A percentile compares a stretch with the other conserved stretches of the same genome.
phyloP scores from a whole-genome alignment of 768 basidiomycete species.

The Epithele typhae region DNA sequence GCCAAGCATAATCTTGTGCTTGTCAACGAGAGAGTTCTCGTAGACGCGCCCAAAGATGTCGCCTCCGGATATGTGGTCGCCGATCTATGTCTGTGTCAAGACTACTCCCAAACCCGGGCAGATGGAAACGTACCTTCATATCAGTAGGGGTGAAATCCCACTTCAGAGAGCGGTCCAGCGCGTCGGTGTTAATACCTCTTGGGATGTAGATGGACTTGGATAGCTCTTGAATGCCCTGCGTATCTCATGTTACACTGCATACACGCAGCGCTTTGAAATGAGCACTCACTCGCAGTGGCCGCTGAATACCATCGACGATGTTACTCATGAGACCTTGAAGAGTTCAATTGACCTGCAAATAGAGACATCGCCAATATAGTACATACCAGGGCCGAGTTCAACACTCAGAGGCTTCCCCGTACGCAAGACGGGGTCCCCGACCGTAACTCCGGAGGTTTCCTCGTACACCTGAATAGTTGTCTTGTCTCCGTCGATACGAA shows the following conservation, averaged over 20 bases:
- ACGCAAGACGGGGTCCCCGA: constrained; percentile 95
- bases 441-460: constrained; percentile 98
- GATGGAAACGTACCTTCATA: constrained; percentile 53
- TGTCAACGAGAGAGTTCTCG: constrained; percentile 94
- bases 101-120: constrained; percentile 10
- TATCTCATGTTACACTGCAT: constrained; percentile 10
- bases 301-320: constrained; percentile 96
- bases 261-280: not conserved
- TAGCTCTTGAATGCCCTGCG: constrained; percentile 85
- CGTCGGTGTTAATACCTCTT: constrained; percentile 96
- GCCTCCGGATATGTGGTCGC: constrained; percentile 96
- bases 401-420: constrained; percentile 98
- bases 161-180: constrained; percentile 78
- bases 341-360: too few relatives aligned
- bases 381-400: constrained; percentile 91
- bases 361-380: not conserved
- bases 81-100: constrained; percentile 51
- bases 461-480: constrained; percentile 99
- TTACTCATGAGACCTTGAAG: constrained; percentile 92
- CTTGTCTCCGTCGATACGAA: constrained; percentile 96
- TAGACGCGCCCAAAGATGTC: constrained; percentile 95
- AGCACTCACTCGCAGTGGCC: constrained; percentile 73
- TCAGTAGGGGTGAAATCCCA: constrained; percentile 93
- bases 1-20: constrained; percentile 96
- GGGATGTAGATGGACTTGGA: constrained; percentile 99